phyloP scores from a whole-genome alignment of 179 eudicot genomes.

The Drosera spatulata region DNA sequence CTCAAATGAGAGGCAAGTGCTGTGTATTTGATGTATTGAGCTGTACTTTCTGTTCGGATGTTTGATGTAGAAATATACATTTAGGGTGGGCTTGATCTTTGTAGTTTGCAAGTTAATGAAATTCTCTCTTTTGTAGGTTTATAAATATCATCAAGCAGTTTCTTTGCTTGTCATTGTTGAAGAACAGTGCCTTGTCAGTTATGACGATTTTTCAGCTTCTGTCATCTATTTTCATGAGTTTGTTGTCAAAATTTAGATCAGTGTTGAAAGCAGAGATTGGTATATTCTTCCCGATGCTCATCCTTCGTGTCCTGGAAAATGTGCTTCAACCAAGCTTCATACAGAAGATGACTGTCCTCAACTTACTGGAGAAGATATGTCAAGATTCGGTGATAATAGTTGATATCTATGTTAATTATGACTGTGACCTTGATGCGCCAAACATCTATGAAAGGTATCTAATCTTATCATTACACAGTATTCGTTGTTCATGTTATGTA shows the following conservation, averaged over 20 bases:
- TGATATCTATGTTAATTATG: slow-evolving; percentile 93
- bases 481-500: slow-evolving; percentile 1
- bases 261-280: slow-evolving; percentile 93
- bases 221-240: slow-evolving; percentile 73
- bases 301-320: slow-evolving; percentile 92
- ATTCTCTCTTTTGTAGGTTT: slow-evolving; percentile 55
- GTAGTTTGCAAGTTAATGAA: background rate
- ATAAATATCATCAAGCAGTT: slow-evolving; percentile 75
- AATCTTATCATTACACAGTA: slow-evolving; percentile 4
- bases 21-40: no score
- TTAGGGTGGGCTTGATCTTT: no score
- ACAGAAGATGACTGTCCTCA: slow-evolving; percentile 95
- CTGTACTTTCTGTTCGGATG: no score
- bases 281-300: slow-evolving; percentile 88
- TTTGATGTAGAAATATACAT: no score
- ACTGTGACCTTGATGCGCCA: slow-evolving; percentile 95
- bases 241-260: slow-evolving; percentile 69
- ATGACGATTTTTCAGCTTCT: slow-evolving; percentile 94
- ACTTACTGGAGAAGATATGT: slow-evolving; percentile 81
- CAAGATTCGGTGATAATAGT: slow-evolving; percentile 73
- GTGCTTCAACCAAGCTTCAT: slow-evolving; percentile 93
- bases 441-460: slow-evolving; percentile 93
- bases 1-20: slow-evolving; percentile 66
- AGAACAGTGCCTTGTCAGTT: slow-evolving; percentile 93
- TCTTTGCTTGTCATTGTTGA: slow-evolving; percentile 80